Percentiles rank a stretch among this genome's conserved stretches.
Conservation (phyloP, 768 basidiomycete genomes). For the Phylloporus sp. region DNA sequence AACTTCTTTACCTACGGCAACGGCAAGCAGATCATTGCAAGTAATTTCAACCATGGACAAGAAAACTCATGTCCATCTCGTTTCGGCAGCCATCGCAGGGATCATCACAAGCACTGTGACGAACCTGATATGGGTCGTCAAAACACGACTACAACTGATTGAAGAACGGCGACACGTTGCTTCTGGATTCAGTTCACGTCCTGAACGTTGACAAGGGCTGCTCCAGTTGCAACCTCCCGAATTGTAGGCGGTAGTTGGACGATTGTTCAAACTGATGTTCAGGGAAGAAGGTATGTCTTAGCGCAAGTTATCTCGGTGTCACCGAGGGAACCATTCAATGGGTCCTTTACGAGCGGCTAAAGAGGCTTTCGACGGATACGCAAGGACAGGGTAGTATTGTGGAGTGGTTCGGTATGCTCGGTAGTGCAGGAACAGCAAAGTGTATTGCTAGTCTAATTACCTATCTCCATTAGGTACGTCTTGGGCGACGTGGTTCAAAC, state of each 20-base stretch:
- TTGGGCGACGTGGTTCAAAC: neutral
- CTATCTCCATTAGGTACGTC: constrained; percentile 91
- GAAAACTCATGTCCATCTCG: constrained; percentile 88
- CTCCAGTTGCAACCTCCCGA: constrained; percentile 16
- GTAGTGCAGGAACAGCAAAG: constrained; percentile 90
- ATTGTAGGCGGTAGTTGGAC: constrained; percentile 51
- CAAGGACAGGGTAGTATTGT: constrained; percentile 53
- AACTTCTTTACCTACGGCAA: constrained; percentile 98
- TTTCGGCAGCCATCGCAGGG: constrained; percentile 83
- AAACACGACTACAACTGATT: constrained; percentile 86
- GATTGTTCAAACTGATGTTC: constrained; percentile 70
- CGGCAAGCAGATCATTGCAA: constrained; percentile 87
- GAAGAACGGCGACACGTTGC: constrained; percentile 25
- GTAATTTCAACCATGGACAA: constrained; percentile 65
- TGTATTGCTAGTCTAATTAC: constrained; percentile 92
- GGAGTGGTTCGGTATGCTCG: constrained; percentile 82
- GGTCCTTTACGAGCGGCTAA: constrained; percentile 93
- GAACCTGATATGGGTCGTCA: constrained; percentile 99
- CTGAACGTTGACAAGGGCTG: neutral
- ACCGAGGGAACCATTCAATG: constrained; percentile 97
- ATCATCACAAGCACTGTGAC: constrained; percentile 85
- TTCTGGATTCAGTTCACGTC: neutral
- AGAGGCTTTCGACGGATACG: constrained; percentile 54
- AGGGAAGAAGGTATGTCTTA: constrained; percentile 83
- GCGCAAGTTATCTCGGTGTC: constrained; percentile 92